Evolutionary conservation across 345 rosid genomes (phyloP), one percentile per base, ranked within the genome.

Genomic region (Arabidopsis arenosa): DNA sequence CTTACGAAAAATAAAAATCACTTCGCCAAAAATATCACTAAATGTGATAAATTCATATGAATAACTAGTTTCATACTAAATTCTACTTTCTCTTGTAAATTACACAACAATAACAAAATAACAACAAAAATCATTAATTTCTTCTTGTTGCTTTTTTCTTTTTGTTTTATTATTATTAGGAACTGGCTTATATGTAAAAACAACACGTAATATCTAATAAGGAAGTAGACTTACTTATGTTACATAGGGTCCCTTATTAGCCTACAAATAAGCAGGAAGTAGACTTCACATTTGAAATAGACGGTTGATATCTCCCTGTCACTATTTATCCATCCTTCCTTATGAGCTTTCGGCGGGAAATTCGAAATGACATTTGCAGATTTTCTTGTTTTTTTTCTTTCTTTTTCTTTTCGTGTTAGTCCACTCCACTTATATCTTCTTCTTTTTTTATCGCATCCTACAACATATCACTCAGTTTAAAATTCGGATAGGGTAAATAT

Each of bases 341-440:
- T 7, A 18, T 49, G 40, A 0, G 37, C 77, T 72, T 72, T 66
- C 68, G 74, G 81, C 81, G 77, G 81, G 81, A 78, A 78, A 66
- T 78, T 72, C 77, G 77, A 78, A 78, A 51, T 72, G 77, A 78
- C 81, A 72, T 59, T 66, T 51, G 49, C 15, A 73, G 73, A 72
- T 66, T 51, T 72, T 21, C 37, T 59, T 66, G 63, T 66, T 72
- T 15, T 30, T 30, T 23, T 23, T 23, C 26, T 23, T 28, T n/a
- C 13, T 4, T 49, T 32, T 3, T 65, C 4, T 2, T 35, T 37
- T 32, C 12, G 1, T 21, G 6, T n/a, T 45, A 33, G 75, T 61
- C 48, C 40, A 76, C 17, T 47, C 60, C 54, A 56, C 30, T 62
- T 70, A 43, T 51, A 23, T 47, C 7, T 30, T 7, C 3, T 17